phyloP scores from a whole-genome alignment of 768 basidiomycete species.

The Hypsizygus marmoreus region DNA sequence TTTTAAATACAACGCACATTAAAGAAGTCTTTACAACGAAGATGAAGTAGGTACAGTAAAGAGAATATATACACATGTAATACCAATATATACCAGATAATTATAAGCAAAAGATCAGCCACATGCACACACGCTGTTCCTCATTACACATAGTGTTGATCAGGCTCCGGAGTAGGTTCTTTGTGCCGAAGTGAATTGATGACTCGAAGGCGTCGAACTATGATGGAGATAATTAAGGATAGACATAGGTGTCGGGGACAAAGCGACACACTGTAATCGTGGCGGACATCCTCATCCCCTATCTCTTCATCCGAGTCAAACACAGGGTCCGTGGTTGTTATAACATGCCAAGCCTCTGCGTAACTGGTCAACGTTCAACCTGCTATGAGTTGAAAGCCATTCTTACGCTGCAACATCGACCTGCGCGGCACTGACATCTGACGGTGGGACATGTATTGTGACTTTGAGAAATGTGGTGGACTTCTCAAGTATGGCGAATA shows the following conservation, averaged over 20 bases:
- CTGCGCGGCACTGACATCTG: constrained; percentile 36
- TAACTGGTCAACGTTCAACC: constrained; percentile 5
- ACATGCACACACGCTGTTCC: neutral
- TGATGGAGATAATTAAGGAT: constrained; percentile 9
- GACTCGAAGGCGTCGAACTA: constrained; percentile 63
- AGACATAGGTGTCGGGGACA: constrained; percentile 6
- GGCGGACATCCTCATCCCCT: constrained; percentile 61
- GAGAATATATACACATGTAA: neutral
- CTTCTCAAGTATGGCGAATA: constrained; percentile 37
- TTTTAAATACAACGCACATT: too few species aligned
- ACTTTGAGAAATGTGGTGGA: constrained; percentile 8
- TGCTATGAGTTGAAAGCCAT: neutral
- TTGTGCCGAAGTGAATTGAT: constrained; percentile 60
- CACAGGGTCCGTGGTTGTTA: constrained; percentile 69
- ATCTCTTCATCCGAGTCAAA: constrained; percentile 75
- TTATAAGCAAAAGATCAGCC: constrained; percentile 12
- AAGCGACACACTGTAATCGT: constrained; percentile 60
- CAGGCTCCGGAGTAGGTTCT: constrained; percentile 56
- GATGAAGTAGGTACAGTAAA: neutral
- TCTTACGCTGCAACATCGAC: constrained; percentile 70
- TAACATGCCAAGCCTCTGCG: constrained; percentile 73
- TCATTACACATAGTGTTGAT: constrained; percentile 16
- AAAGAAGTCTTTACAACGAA: too few species aligned
- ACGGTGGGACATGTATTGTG: constrained; percentile 9
- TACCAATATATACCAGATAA: constrained; percentile 19